phyloP scores from a whole-genome alignment of 768 basidiomycete species.

The Lepiota venenata region DNA sequence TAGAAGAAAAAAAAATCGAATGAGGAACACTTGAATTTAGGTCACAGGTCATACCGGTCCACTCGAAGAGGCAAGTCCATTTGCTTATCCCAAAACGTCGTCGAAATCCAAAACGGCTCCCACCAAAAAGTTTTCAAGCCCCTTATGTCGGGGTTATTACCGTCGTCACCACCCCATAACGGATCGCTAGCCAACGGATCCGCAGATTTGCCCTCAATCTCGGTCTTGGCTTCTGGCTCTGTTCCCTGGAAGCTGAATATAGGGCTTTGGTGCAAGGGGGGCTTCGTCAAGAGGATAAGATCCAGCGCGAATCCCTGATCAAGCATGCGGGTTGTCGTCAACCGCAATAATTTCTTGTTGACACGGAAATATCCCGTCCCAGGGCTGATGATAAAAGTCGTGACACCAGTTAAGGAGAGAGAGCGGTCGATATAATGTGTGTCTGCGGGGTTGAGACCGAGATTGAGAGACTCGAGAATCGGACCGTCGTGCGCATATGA shows the following conservation, averaged over 20 bases:
- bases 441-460: conserved; percentile 89
- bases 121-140: conserved; percentile 73
- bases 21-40: not conserved
- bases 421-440: conserved; percentile 96
- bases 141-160: conserved; percentile 27
- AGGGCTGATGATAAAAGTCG: conserved; percentile 84
- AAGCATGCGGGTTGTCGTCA: conserved; percentile 91
- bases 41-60: conserved; percentile 53
- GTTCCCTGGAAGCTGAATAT: conserved; percentile 84
- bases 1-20: conserved; percentile 24
- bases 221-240: conserved; percentile 48
- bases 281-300: conserved; percentile 84
- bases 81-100: conserved; percentile 85
- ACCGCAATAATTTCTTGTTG: conserved; percentile 80
- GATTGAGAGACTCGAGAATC: conserved; percentile 91
- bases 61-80: conserved; percentile 79
- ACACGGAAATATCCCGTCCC: conserved; percentile 95
- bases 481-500: conserved; percentile 93
- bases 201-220: conserved; percentile 46
- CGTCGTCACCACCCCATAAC: conserved; percentile 71
- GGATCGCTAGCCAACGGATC: conserved; percentile 71
- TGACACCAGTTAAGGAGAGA: conserved; percentile 81
- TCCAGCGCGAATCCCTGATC: conserved; percentile 92
- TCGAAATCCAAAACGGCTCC: conserved; percentile 86
- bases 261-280: conserved; percentile 89